These are phyloP conservation scores for Chrysoporthe cubensis DNA, from an alignment of 2,329 filamentous ascomycete species.

Conservation along the genomic window DNA sequence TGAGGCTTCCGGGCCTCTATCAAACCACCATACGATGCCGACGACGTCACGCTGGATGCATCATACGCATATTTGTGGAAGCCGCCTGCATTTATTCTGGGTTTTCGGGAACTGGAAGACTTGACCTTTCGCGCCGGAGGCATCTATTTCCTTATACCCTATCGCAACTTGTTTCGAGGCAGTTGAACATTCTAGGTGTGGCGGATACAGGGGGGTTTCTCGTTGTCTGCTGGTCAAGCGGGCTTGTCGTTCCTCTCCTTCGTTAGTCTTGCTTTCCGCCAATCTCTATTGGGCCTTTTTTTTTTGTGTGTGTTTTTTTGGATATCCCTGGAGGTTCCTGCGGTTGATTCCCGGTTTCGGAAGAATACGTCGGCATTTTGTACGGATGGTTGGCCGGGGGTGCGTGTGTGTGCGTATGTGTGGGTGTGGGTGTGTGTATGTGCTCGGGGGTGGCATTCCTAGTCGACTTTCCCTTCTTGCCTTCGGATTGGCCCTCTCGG, in stretches of 20 bases:
- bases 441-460: slow-evolving; percentile 12
- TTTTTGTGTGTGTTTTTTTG: slow-evolving; percentile 18
- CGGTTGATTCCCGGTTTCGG: slow-evolving; percentile 21
- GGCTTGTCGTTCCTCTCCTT: slow-evolving; percentile 25
- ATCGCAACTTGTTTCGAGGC: slow-evolving; percentile 17
- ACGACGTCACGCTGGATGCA: slow-evolving; percentile 16
- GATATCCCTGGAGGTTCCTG: slow-evolving; percentile 23
- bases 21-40: slow-evolving; percentile 10
- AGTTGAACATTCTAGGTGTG: slow-evolving; percentile 13
- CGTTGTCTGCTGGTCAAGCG: background rate
- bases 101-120: slow-evolving; percentile 1
- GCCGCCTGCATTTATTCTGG: slow-evolving; percentile 4
- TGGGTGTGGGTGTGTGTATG: slow-evolving; percentile 7
- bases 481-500: slow-evolving; percentile 7
- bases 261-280: slow-evolving; percentile 26
- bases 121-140: slow-evolving; percentile 15
- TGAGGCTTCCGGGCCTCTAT: background rate
- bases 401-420: slow-evolving; percentile 10
- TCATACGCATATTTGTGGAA: slow-evolving; percentile 16
- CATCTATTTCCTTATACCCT: slow-evolving; percentile 28
- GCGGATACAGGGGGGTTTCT: slow-evolving; percentile 24
- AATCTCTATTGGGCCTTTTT: slow-evolving; percentile 19
- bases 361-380: slow-evolving; percentile 14
- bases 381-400: background rate
- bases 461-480: slow-evolving; percentile 26